Conservation (phyloP, 306 rosid species). For the Carpinus viminea region DNA sequence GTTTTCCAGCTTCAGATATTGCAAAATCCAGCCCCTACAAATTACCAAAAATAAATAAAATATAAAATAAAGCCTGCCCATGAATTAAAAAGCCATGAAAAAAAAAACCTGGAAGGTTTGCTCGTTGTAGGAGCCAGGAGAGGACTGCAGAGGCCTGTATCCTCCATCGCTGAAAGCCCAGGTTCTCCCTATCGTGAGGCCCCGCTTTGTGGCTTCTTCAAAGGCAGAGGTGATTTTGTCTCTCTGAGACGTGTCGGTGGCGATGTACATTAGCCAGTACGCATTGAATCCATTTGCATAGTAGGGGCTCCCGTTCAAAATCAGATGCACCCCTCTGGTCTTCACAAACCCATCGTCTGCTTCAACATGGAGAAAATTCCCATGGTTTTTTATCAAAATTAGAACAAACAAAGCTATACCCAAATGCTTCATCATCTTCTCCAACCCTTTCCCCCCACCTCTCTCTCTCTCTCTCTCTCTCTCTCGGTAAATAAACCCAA, state of each 20-base stretch:
- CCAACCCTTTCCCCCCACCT: background rate
- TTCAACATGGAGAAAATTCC: slow-evolving; percentile 21
- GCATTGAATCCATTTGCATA: slow-evolving; percentile 93
- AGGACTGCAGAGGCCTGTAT: slow-evolving; percentile 59
- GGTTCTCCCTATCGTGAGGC: slow-evolving; percentile 72
- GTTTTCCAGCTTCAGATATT: slow-evolving; percentile 62
- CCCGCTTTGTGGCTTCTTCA: slow-evolving; percentile 58
- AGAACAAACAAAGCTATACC: slow-evolving; percentile 41
- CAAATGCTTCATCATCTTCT: slow-evolving; percentile 37
- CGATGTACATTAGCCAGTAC: slow-evolving; percentile 85
- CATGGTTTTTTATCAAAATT: slow-evolving; percentile 23
- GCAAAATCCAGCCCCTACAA: slow-evolving; percentile 82
- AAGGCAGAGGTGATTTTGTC: slow-evolving; percentile 65
- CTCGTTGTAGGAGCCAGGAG: slow-evolving; percentile 90
- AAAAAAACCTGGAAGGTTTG: slow-evolving; percentile 62
- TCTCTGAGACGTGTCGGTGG: slow-evolving; percentile 79
- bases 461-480: background rate
- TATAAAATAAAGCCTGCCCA: background rate
- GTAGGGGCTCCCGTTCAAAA: slow-evolving; percentile 66
- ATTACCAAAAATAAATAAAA: background rate
- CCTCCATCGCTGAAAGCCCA: slow-evolving; percentile 98
- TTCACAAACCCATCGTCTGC: slow-evolving; percentile 71
- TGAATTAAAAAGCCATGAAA: background rate
- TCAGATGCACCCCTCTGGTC: slow-evolving; percentile 66
- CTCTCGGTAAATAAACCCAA: background rate